These are phyloP conservation scores for Clavulina sp. DNA, from an alignment of 768 basidiomycete species.

Conservation along the genomic window DNA sequence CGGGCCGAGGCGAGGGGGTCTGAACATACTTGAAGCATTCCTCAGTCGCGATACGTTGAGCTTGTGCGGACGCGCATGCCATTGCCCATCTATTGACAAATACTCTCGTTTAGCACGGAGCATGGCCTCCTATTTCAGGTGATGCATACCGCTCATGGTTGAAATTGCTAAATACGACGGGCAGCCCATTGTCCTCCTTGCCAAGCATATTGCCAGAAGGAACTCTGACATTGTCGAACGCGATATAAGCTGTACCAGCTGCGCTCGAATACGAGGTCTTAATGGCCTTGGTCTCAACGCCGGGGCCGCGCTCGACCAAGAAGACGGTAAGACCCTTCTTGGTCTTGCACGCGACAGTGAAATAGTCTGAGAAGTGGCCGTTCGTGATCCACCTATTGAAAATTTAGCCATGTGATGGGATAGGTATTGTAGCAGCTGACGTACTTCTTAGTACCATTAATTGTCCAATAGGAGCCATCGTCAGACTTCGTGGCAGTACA, in stretches of 20 bases:
- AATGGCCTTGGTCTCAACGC: conserved; percentile 70
- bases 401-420: neutral
- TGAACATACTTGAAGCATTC: conserved; percentile 54
- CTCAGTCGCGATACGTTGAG: conserved; percentile 55
- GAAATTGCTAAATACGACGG: conserved; percentile 62
- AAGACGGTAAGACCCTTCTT: conserved; percentile 70
- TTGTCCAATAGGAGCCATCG: conserved; percentile 62
- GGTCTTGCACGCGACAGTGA: conserved; percentile 59
- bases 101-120: too few relatives aligned
- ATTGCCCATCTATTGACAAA: conserved; percentile 95
- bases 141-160: conserved; percentile 82
- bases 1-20: neutral
- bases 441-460: conserved; percentile 77
- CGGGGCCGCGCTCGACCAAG: conserved; percentile 64
- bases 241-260: conserved; percentile 75
- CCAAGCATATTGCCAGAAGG: conserved; percentile 80
- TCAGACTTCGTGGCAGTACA: conserved; percentile 50
- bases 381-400: conserved; percentile 42
- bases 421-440: neutral
- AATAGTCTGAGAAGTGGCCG: conserved; percentile 29
- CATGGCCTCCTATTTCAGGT: too few relatives aligned
- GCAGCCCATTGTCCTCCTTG: conserved; percentile 53
- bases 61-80: conserved; percentile 48
- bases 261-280: conserved; percentile 80
- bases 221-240: conserved; percentile 70